Percentiles rank a stretch among this genome's conserved stretches.
Evolutionary conservation across 2,329 filamentous ascomycete species (phyloP).

Genomic region (Epichloe scottii): DNA sequence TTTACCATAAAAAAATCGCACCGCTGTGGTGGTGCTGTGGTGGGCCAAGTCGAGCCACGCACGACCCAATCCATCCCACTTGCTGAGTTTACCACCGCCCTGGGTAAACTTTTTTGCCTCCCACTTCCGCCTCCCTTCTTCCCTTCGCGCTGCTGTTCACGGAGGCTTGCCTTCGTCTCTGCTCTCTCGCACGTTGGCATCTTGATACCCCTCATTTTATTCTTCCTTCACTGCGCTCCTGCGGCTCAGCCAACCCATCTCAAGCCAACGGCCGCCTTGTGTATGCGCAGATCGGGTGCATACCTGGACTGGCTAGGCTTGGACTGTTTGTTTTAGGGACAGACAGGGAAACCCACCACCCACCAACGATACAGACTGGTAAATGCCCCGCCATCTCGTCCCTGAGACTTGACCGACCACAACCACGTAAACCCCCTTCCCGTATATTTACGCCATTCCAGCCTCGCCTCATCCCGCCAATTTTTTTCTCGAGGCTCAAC

Average conservation of each 20-base stretch:
- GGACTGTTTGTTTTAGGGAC: not conserved
- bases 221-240: not conserved
- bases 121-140: not conserved
- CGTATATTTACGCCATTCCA: not conserved
- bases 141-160: not conserved
- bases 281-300: not conserved
- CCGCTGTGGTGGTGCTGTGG: not conserved
- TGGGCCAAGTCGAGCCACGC: not conserved
- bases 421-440: conserved; percentile 1
- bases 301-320: not conserved
- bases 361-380: not conserved
- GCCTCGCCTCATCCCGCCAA: conserved; percentile 1
- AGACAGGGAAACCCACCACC: not conserved
- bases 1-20: not conserved
- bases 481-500: conserved; percentile 7
- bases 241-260: not conserved
- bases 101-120: not conserved
- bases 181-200: not conserved
- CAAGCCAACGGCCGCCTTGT: not conserved
- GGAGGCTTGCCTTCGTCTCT: not conserved
- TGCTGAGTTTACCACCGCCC: too few species aligned
- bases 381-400: conserved; percentile 6
- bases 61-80: too few species aligned
- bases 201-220: not conserved
- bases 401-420: conserved; percentile 1